Base-by-base conservation (phyloP, 1,139 yeast species). In the Hyphopichia fennica region DNA sequence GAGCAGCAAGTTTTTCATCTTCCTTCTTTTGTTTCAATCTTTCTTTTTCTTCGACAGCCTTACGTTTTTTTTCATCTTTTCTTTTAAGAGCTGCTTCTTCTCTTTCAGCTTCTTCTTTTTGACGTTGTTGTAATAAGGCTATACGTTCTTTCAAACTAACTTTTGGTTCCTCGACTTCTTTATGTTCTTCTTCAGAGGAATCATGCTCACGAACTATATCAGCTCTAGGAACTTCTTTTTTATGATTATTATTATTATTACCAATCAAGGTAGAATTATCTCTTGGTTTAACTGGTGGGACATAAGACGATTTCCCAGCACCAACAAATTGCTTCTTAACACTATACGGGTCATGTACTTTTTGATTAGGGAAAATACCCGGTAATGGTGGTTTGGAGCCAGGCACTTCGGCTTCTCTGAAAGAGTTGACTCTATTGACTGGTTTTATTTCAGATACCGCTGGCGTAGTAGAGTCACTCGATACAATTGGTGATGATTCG, bases 101-200 rank as follows among this genome's bases (percentile, higher is more conserved):
- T 40, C 87, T 77, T 51, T 86, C 91, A 5, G 86, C 88, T 56
- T 88, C 95, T 54, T 87, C 89, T 44, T 79, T 79, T 60, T 88
- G 96, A 45, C 83, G 83, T 57, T 88, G 80, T 58, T 91, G 96
- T 42, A 93, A 71, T 56, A 88, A 59, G 10, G 88, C 88, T 58
- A 93, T 89, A 50, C 98, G 77, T 51, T 93, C 97, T 58, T 87
- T 87, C 56, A 93, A 72, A 44, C 95, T 84, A 68, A 90, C 66
- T 52, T 86, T 84, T 11, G 96, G 96, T 20, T 69, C 79, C 22
- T 71, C 80, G 6, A 69, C 74, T 43, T 78, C 82, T 13, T 53
- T 50, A 22, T 46, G 58, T 3, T 43, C 49, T 11, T 49, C 56
- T 31, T 54, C 57, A 18, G 45, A 52, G 15, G 48, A 49, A 14